Base-by-base conservation (phyloP, 1,139 yeast genomes). In the Lodderomyces margitis region DNA sequence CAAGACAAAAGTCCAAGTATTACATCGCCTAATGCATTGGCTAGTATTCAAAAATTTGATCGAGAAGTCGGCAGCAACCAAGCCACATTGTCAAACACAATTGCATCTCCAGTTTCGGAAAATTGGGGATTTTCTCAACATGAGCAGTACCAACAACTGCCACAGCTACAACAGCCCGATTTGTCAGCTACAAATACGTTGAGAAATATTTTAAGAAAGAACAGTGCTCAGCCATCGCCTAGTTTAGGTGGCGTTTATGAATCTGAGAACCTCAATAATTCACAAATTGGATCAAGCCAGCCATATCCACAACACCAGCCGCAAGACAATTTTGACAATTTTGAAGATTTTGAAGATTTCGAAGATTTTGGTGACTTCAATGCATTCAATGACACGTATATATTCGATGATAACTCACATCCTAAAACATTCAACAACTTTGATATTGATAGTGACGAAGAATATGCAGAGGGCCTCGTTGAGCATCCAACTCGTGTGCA, bases 351-450 rank as follows among this genome's bases (percentile, higher is more conserved):
- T 31, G 47, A 44, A 27, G 39, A 42, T 33, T 65, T 66, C 42
- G 74, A 68, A 30, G 65, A 68, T 43, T 68, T 69, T 46, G 70
- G 66, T 36, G 66, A 67, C 40, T 62, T 56, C 40, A 64, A 63
- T 34, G 66, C 63, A 36, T 59, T 55, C 44, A 63, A 58, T 21
- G 58, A 56, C 25, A 52, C 14, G 9, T 28, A 28, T 9, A 9
- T 28, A n/a, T 28, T 28, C 37, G 43, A 46, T 37, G 51, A 49
- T 49, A 20, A 51, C 44, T 34, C 39, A 36, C 16, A 39, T 16
- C 36, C 42, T 20, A 46, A 39, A 17, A 45, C 44, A 11, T 51
- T 42, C 36, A 44, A 44, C 34, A 46, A 42, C 33, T 62, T 64
- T 46, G 72, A 63, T 37, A 58, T 64, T 28, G 74, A 66, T 15